Base-by-base conservation (phyloP, 192 early-diverging fungal species). In the Coemansia asiatica region DNA sequence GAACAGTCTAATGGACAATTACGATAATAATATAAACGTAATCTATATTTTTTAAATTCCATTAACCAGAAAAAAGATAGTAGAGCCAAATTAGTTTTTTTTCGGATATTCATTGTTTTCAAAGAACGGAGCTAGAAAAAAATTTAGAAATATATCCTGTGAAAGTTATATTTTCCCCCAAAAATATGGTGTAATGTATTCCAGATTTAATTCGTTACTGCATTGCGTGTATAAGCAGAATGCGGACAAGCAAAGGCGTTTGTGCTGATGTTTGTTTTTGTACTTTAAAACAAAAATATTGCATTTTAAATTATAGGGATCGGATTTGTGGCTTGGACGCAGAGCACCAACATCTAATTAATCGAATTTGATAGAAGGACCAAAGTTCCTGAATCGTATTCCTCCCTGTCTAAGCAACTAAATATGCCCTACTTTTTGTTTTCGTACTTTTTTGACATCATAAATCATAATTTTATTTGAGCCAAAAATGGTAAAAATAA, bases 1-100 rank as follows among this genome's bases (percentile, higher is more conserved):
- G 40, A 8, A 51, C 19, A 51, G 7, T 12, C 4, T 25, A 23
- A 51, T n/a, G n/a, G n/a, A 19, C 4, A 51, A 51, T 21, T 9
- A 51, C n/a, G 25, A 51, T 48, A 48, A 48, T 48, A 48, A 48
- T 44, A 44, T 44, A 44, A 3, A 44, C 40, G 40, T 44, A 44
- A 44, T 44, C 40, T 44, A 16, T 16, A 9, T 44, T 44, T n/a
- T 44, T 5, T 44, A 9, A 44, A 44, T 44, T 3, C 8, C 40
- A 44, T 16, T 13, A 44, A 44, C n/a, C 8, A 44, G 12, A 44
- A 44, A 3, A 44, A 44, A 44, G 40, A 12, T 44, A 44, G 40
- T 44, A 44, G 40, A 44, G 15, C 15, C 40, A 2, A 44, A 44
- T 44, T 5, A 12, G 40, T 12, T 44, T n/a, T 44, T 13, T 44